Evolutionary conservation across 176 grass and related monocot genomes (phyloP).

Genomic region (Sorghum bicolor): Sorghum_bicolor_NCBIv3 NC_012871.2:65715501-65716000

Average conservation of each 20-base stretch:
- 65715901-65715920: constrained; percentile 11
- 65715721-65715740: not conserved
- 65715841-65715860: constrained; percentile 6
- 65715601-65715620: not conserved
- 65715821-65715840: constrained; percentile 24
- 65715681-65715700: not conserved
- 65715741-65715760: not conserved
- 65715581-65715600: not conserved
- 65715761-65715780: not conserved
- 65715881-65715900: constrained; percentile 26
- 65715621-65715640: not conserved
- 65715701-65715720: not conserved
- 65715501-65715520: not conserved
- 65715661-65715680: not conserved
- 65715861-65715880: constrained; percentile 22
- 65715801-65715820: not conserved
- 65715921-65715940: constrained; percentile 18
- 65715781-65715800: not conserved
- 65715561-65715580: not conserved
- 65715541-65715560: constrained; percentile 33
- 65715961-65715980: constrained; percentile 25
- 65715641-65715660: constrained; percentile 1
- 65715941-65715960: not conserved
- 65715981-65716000: constrained; percentile 25
- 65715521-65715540: constrained; percentile 28